phyloP scores from a whole-genome alignment of 805 yeast species.

The Barnettozyma vustinii region DNA sequence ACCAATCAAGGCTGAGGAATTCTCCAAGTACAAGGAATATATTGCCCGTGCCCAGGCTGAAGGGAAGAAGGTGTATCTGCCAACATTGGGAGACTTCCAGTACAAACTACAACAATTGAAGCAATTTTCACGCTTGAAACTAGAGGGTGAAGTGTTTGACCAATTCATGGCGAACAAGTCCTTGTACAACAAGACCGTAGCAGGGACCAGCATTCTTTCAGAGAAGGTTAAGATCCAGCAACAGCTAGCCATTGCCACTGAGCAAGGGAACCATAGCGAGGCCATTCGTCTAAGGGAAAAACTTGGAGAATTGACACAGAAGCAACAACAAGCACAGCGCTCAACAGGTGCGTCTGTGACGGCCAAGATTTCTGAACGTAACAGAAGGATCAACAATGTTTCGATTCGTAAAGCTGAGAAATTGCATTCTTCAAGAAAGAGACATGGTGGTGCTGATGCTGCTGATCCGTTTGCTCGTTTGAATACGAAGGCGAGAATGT shows the following conservation, averaged over 20 bases:
- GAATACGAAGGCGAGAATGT: slow-evolving; percentile 80
- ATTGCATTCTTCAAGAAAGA: slow-evolving; percentile 51
- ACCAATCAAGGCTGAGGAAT: slow-evolving; percentile 65
- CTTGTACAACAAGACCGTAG: slow-evolving; percentile 48
- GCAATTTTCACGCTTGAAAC: slow-evolving; percentile 55
- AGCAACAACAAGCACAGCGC: background rate
- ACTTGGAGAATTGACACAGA: background rate
- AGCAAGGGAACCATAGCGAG: slow-evolving; percentile 32
- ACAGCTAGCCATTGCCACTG: slow-evolving; percentile 66
- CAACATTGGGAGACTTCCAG: slow-evolving; percentile 58
- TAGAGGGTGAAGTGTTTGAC: slow-evolving; percentile 71
- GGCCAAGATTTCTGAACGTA: slow-evolving; percentile 41
- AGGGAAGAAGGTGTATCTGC: slow-evolving; percentile 36
- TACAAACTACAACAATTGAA: slow-evolving; percentile 59
- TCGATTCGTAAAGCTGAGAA: slow-evolving; percentile 77
- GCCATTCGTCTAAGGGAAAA: background rate
- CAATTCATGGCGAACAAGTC: slow-evolving; percentile 72
- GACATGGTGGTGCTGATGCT: slow-evolving; percentile 32
- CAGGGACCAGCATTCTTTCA: slow-evolving; percentile 72
- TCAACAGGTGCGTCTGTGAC: slow-evolving; percentile 28
- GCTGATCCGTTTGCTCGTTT: slow-evolving; percentile 87
- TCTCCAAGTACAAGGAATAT: slow-evolving; percentile 58
- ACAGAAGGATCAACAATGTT: slow-evolving; percentile 74
- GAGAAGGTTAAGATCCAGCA: slow-evolving; percentile 68
- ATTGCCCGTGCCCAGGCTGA: slow-evolving; percentile 47